Conservation (phyloP, 106 monocot genomes). For the Dendrobium nobile region DNA sequence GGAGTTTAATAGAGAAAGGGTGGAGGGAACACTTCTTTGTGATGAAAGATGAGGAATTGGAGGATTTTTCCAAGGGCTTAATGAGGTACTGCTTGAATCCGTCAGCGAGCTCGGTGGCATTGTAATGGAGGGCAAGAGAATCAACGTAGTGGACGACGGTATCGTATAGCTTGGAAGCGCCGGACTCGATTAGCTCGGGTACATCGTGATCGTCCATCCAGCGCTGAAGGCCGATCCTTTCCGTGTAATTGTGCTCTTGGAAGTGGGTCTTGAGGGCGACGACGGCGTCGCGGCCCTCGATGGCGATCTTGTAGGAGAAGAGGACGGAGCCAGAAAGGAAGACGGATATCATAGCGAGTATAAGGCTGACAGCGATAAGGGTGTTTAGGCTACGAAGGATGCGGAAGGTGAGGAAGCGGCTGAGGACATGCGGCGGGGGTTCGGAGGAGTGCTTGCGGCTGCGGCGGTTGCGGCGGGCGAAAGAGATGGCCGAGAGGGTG, state of each 20-base stretch:
- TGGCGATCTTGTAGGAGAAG: conserved; percentile 45
- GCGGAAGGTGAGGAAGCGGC: conserved; percentile 16
- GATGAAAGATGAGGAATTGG: conserved; percentile 11
- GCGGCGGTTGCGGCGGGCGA: conserved; percentile 1
- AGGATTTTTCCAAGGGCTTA: conserved; percentile 7
- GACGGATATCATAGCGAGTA: conserved; percentile 24
- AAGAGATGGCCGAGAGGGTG: conserved; percentile 10
- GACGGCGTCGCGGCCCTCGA: conserved; percentile 41
- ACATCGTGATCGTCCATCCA: conserved; percentile 45
- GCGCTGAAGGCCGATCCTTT: conserved; percentile 33
- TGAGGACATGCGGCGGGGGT: neutral
- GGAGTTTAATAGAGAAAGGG: conserved; percentile 27
- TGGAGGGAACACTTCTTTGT: neutral
- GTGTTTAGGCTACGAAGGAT: conserved; percentile 29
- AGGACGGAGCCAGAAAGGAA: conserved; percentile 18
- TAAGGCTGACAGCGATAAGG: conserved; percentile 27
- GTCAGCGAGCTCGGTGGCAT: conserved; percentile 33
- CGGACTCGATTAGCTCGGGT: conserved; percentile 29
- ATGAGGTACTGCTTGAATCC: conserved; percentile 32
- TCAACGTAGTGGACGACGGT: conserved; percentile 26
- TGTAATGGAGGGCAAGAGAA: conserved; percentile 32
- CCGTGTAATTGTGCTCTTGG: conserved; percentile 36
- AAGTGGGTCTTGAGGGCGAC: conserved; percentile 31
- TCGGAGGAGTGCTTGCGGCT: neutral
- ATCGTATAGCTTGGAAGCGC: conserved; percentile 27